Conservation (phyloP, 2,329 filamentous ascomycete genomes). For the Kalaharituber pfeilii region DNA sequence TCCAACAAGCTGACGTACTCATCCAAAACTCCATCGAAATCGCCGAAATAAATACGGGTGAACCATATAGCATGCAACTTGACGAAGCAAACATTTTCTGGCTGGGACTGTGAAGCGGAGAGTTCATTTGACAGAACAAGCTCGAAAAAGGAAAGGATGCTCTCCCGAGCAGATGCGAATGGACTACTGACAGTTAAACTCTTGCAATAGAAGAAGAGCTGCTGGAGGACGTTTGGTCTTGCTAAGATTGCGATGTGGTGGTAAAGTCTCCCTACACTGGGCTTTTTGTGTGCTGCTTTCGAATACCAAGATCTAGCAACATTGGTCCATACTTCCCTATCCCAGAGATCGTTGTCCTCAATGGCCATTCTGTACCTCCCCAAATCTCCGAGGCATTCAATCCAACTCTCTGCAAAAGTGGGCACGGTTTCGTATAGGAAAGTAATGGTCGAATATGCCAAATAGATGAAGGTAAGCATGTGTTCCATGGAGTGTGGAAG, state of each 20-base stretch:
- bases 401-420: slow-evolving; percentile 74
- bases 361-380: slow-evolving; percentile 67
- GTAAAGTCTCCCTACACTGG: slow-evolving; percentile 60
- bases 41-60: slow-evolving; percentile 33
- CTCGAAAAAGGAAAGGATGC: slow-evolving; percentile 51
- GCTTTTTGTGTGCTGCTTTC: slow-evolving; percentile 59
- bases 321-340: slow-evolving; percentile 64
- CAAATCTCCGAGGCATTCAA: slow-evolving; percentile 78
- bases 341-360: slow-evolving; percentile 59
- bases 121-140: slow-evolving; percentile 33
- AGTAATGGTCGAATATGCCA: slow-evolving; percentile 80
- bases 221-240: slow-evolving; percentile 48
- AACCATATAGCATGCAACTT: slow-evolving; percentile 49
- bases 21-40: slow-evolving; percentile 31
- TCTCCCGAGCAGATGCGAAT: slow-evolving; percentile 51
- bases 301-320: slow-evolving; percentile 74
- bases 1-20: slow-evolving; percentile 41
- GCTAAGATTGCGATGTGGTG: slow-evolving; percentile 75
- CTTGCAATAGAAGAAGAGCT: slow-evolving; percentile 56
- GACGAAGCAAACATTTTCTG: slow-evolving; percentile 44
- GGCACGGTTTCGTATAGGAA: slow-evolving; percentile 72
- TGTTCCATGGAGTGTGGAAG: slow-evolving; percentile 65
- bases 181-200: slow-evolving; percentile 50
- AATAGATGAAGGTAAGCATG: slow-evolving; percentile 79
- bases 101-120: slow-evolving; percentile 25